Base-by-base conservation (phyloP, 371 early-diverging fungal genomes). In the Mortierella sp. region DNA sequence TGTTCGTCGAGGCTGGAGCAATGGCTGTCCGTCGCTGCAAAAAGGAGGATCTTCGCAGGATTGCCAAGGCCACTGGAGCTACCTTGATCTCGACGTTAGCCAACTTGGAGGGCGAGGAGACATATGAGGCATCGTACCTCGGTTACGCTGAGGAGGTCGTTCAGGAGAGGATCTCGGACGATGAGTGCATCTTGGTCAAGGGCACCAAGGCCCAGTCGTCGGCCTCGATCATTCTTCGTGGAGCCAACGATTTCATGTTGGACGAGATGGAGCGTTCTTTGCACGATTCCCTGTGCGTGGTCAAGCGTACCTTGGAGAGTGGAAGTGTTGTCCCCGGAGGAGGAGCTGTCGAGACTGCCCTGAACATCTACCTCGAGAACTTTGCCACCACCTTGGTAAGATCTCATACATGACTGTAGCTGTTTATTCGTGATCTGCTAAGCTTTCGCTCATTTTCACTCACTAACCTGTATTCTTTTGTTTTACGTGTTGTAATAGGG, bases 261-360 rank as follows among this genome's bases (percentile, higher is more conserved):
- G 99, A 99, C 83, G 99, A 99, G 92, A 99, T 99, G 99, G 99
- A 99, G 89, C 94, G 99, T 80, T 96, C 98, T 43, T 83, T 99
- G 77, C 99, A 99, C 88, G 99, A 99, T 91, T 93, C 97, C 44
- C 90, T 99, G 77, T 98, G 98, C 83, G 98, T 98, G 46, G 97
- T 99, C 75, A 99, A 99, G 94, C 93, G 99, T 71, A 99, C 99
- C 11, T 90, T 99, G 71, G 99, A 99, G 90, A 96, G 97, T 80
- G 97, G 98, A 83, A 94, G 95, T 46, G 98, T 99, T 55, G 99
- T 99, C 32, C 99, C 99, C 56, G 99, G 99, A 87, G 99, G 99
- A 79, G 99, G 99, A 75, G 97, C 99, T 21, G 99, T 99, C 58
- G 99, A 99, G 89, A 92, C 97, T 32, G 99, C 99, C 14, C 91